A percentile compares a stretch with the other conserved stretches of the same genome.
These are phyloP conservation scores for Jacaranda copaia DNA, from an alignment of 257 asterid species.

Conservation along the genomic window DNA sequence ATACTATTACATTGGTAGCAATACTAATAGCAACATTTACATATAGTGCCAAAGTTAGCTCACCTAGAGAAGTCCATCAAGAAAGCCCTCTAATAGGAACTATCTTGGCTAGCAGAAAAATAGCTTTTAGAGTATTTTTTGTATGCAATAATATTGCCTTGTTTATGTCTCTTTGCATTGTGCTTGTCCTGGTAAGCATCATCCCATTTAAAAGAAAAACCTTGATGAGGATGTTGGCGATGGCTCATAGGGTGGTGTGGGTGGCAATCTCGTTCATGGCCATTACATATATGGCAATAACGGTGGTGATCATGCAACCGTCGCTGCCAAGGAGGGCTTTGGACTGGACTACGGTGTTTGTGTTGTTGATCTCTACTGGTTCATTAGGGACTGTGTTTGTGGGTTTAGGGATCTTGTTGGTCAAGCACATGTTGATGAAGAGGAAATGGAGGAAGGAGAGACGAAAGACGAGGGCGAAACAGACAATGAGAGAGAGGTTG, in stretches of 20 bases:
- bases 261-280: slow-evolving; percentile 18
- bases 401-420: no score
- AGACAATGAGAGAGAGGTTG: no score
- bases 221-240: neutral
- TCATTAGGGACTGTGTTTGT: no score
- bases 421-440: neutral
- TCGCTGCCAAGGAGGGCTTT: neutral
- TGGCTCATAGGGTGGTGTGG: neutral
- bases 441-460: no score
- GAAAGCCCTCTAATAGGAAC: no score
- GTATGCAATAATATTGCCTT: slow-evolving; percentile 26
- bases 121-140: neutral
- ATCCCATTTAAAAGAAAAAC: neutral
- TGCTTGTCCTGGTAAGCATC: slow-evolving; percentile 6
- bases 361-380: neutral
- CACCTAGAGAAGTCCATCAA: no score
- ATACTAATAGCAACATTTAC: neutral
- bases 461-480: no score
- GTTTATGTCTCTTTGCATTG: neutral
- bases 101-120: no score
- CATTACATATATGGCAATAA: neutral
- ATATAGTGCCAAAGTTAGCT: neutral
- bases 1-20: slow-evolving; percentile 11
- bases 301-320: neutral
- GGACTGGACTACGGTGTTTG: slow-evolving; percentile 6